phyloP scores from a whole-genome alignment of 2,329 filamentous ascomycete species.

The Neofusicoccum laricinum region DNA sequence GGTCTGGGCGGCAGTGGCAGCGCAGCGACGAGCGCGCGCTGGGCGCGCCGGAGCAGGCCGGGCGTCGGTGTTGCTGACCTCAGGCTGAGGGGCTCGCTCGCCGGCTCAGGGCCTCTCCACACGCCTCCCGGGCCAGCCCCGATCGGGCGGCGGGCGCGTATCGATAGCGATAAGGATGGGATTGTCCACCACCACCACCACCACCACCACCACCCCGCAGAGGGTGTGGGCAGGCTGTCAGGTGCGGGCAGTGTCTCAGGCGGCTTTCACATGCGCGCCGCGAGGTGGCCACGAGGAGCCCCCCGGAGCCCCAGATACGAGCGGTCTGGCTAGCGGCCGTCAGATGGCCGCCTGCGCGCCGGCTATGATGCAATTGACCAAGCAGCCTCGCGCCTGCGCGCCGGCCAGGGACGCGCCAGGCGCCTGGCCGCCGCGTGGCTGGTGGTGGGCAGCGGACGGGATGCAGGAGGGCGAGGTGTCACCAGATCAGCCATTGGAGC shows the following conservation, averaged over 20 bases:
- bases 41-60: not conserved
- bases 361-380: slow-evolving; percentile 13
- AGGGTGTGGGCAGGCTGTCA: slow-evolving; percentile 13
- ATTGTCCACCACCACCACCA: not conserved
- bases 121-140: not conserved
- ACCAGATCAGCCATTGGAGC: slow-evolving; percentile 13
- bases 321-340: slow-evolving; percentile 14
- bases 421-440: slow-evolving; percentile 5
- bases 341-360: slow-evolving; percentile 11
- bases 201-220: not conserved
- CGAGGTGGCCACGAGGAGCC: slow-evolving; percentile 8
- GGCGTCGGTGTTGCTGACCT: not conserved
- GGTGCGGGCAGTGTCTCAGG: slow-evolving; percentile 10
- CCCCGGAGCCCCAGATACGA: not conserved
- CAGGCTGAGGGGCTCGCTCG: not conserved
- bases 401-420: slow-evolving; percentile 4
- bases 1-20: not conserved
- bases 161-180: slow-evolving; percentile 12
- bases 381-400: not conserved
- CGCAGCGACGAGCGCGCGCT: not conserved
- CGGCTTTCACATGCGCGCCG: slow-evolving; percentile 15
- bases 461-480: slow-evolving; percentile 3
- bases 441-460: not conserved
- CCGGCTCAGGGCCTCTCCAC: not conserved
- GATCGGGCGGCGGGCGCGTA: not conserved